Evolutionary conservation across 139 green algal species (phyloP).

Genomic region (Volvox africanus): DNA sequence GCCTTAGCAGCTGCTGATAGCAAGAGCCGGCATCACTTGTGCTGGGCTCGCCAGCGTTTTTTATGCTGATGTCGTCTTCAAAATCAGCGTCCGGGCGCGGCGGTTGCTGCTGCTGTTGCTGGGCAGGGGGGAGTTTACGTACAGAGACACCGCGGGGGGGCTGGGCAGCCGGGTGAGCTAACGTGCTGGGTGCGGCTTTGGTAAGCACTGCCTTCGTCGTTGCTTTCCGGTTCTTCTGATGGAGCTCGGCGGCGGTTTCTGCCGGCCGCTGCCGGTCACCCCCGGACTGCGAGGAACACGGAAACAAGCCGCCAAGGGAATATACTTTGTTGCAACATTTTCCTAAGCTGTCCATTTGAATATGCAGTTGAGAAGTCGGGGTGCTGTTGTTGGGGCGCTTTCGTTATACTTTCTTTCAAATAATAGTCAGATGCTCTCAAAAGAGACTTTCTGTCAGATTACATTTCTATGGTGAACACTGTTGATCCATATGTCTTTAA

Average conservation of each 20-base stretch:
- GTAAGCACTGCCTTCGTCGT: not conserved
- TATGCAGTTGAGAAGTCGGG: too few relatives aligned
- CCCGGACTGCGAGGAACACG: not conserved
- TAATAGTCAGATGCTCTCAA: too few relatives aligned
- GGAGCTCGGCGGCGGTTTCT: not conserved
- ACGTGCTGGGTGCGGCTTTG: not conserved
- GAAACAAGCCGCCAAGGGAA: too few relatives aligned
- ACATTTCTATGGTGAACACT: too few relatives aligned
- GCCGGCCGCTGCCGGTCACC: not conserved
- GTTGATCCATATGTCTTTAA: too few relatives aligned
- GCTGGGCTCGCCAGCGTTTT: not conserved
- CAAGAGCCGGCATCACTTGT: not conserved
- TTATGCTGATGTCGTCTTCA: not conserved
- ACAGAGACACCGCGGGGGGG: not conserved
- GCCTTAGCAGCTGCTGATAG: slow-evolving; percentile 24
- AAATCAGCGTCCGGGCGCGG: not conserved
- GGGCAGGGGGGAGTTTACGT: too few relatives aligned
- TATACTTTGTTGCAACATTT: too few relatives aligned
- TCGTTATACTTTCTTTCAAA: too few relatives aligned
- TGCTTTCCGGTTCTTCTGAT: slow-evolving; percentile 2
- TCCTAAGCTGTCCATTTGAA: too few relatives aligned
- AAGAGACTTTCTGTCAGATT: too few relatives aligned
- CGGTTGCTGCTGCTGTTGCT: too few relatives aligned
- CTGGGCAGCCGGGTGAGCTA: not conserved
- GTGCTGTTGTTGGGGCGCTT: too few relatives aligned